Percentiles rank a stretch among this genome's conserved stretches.
These are phyloP conservation scores for Rubus idaeus DNA, from an alignment of 306 rosid genomes.

Conservation along the genomic window DNA sequence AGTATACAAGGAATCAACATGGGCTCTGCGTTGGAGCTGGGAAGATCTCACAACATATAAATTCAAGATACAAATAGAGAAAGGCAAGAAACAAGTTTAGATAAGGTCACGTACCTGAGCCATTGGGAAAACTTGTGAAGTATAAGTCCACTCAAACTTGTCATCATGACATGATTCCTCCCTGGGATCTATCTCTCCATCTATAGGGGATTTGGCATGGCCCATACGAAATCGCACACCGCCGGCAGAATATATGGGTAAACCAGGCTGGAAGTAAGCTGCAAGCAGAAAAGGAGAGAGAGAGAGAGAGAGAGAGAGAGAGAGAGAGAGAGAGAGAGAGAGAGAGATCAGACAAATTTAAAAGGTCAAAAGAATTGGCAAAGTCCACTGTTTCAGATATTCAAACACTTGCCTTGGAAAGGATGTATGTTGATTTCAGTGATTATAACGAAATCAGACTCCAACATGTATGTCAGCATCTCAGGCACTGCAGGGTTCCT, in stretches of 20 bases:
- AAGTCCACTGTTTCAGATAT: conserved; percentile 21
- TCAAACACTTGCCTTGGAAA: conserved; percentile 58
- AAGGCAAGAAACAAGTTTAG: background rate
- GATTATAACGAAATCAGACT: conserved; percentile 63
- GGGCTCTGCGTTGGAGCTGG: background rate
- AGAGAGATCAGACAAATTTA: conserved; percentile 5
- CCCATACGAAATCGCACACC: conserved; percentile 82
- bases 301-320: too few species aligned
- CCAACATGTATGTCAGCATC: conserved; percentile 68
- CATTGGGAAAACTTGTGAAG: conserved; percentile 82
- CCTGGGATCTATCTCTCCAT: conserved; percentile 6
- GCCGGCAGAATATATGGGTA: conserved; percentile 77
- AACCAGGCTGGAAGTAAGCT: conserved; percentile 70
- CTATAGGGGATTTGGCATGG: conserved; percentile 38
- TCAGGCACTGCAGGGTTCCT: conserved; percentile 66
- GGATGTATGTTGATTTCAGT: conserved; percentile 69
- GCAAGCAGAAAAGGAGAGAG: conserved; percentile 21
- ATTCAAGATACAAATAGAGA: conserved; percentile 8
- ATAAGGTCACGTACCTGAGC: conserved; percentile 48
- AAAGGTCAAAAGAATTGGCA: conserved; percentile 11
- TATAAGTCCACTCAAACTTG: conserved; percentile 69
- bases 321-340: conserved; percentile 23
- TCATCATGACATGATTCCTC: conserved; percentile 29
- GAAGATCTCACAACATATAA: background rate
- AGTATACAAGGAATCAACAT: background rate